These are phyloP conservation scores for Pseudomassariella vexata DNA, from an alignment of 2,329 filamentous ascomycete species.

Conservation along the genomic window DNA sequence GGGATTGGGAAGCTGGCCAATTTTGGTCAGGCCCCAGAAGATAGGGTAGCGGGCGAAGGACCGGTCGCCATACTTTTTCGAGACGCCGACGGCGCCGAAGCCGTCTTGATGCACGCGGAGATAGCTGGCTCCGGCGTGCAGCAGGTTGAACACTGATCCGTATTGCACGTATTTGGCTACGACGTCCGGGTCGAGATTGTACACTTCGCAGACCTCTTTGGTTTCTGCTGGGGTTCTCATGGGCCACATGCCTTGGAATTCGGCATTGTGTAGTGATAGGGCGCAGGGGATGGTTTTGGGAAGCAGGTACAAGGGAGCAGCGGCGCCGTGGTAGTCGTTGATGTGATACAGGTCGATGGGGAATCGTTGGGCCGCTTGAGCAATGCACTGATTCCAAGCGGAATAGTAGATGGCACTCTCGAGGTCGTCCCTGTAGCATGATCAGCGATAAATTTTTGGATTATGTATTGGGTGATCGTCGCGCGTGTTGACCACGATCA, in stretches of 20 bases:
- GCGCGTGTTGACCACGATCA: no score
- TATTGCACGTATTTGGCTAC: slow-evolving; percentile 60
- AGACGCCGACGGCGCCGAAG: slow-evolving; percentile 62
- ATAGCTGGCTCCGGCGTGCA: slow-evolving; percentile 62
- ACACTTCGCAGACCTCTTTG: slow-evolving; percentile 59
- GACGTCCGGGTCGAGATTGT: slow-evolving; percentile 52
- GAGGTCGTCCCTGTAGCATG: slow-evolving; percentile 65
- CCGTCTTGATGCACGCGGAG: slow-evolving; percentile 62
- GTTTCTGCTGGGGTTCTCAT: slow-evolving; percentile 57
- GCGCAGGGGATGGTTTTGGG: slow-evolving; percentile 56
- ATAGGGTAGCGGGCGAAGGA: slow-evolving; percentile 63
- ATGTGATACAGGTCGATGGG: slow-evolving; percentile 60
- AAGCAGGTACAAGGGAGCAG: slow-evolving; percentile 59
- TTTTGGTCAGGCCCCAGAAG: slow-evolving; percentile 60
- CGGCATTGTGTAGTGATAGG: slow-evolving; percentile 62
- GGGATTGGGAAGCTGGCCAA: slow-evolving; percentile 59
- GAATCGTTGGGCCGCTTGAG: slow-evolving; percentile 56
- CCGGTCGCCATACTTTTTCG: slow-evolving; percentile 65
- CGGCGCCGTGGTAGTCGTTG: slow-evolving; percentile 59
- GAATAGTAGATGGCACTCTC: slow-evolving; percentile 64
- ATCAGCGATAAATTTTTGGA: no score
- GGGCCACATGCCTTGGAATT: slow-evolving; percentile 65
- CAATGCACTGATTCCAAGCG: slow-evolving; percentile 66
- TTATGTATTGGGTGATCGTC: no score
- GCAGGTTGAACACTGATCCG: slow-evolving; percentile 62